These are phyloP conservation scores for Biscutella laevigata DNA, from an alignment of 441 rosid species.

Conservation along the genomic window DNA sequence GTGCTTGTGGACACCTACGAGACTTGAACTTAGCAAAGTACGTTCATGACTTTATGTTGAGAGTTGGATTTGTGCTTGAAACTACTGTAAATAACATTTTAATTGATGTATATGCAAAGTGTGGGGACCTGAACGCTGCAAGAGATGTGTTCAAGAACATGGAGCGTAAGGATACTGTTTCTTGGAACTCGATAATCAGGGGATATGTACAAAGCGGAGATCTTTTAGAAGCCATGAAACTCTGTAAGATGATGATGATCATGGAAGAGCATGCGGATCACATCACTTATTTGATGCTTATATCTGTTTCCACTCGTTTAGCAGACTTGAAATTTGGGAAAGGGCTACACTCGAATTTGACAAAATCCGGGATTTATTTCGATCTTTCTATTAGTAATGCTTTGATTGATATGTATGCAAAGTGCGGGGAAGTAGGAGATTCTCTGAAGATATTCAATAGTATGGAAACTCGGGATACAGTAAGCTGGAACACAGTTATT, in stretches of 20 bases:
- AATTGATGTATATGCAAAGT: slow-evolving; percentile 48
- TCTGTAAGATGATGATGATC: slow-evolving; percentile 40
- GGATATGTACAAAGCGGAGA: slow-evolving; percentile 37
- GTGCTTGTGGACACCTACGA: slow-evolving; percentile 42
- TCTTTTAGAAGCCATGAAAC: slow-evolving; percentile 34
- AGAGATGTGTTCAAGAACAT: slow-evolving; percentile 37
- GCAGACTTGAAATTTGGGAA: slow-evolving; percentile 32
- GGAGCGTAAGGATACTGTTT: slow-evolving; percentile 40
- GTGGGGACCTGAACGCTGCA: slow-evolving; percentile 39
- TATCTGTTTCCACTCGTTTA: slow-evolving; percentile 35
- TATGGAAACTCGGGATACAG: slow-evolving; percentile 35
- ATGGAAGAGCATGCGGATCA: slow-evolving; percentile 37
- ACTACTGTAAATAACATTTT: slow-evolving; percentile 40
- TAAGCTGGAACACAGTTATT: slow-evolving; percentile 50
- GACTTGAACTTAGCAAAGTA: slow-evolving; percentile 40
- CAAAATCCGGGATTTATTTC: slow-evolving; percentile 33
- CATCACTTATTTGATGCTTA: slow-evolving; percentile 37
- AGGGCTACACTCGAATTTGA: slow-evolving; percentile 35
- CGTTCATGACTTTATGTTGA: slow-evolving; percentile 34
- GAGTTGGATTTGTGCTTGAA: slow-evolving; percentile 31
- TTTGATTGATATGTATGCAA: slow-evolving; percentile 47
- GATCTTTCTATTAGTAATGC: slow-evolving; percentile 39
- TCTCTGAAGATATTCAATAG: slow-evolving; percentile 32
- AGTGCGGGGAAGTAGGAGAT: slow-evolving; percentile 30
- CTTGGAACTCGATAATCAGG: slow-evolving; percentile 56